These are phyloP conservation scores for Aspergillus heteromorphus DNA, from an alignment of 495 filamentous ascomycete genomes.

Conservation along the genomic window DNA sequence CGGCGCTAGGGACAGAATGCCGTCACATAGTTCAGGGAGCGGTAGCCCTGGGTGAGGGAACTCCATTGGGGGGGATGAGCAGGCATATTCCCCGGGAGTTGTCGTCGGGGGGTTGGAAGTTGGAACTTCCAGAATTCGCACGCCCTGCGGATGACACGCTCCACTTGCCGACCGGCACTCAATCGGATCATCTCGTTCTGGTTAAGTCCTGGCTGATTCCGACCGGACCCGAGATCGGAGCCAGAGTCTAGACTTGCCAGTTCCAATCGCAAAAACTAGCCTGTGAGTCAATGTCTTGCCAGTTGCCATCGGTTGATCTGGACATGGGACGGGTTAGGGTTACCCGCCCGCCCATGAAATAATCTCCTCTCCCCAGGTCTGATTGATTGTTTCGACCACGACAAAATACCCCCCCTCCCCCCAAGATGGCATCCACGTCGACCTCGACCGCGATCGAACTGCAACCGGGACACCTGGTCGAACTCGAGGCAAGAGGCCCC, in stretches of 20 bases:
- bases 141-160: neutral
- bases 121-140: neutral
- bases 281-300: too few relatives aligned
- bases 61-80: neutral
- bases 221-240: neutral
- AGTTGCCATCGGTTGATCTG: too few relatives aligned
- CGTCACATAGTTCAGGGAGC: neutral
- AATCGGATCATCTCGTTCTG: neutral
- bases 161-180: neutral
- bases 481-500: neutral
- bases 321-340: too few relatives aligned
- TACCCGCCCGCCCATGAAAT: too few relatives aligned
- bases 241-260: too few relatives aligned
- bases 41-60: neutral
- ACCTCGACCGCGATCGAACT: constrained; percentile 7
- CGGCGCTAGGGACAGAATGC: neutral
- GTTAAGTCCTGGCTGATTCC: neutral
- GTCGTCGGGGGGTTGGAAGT: too few relatives aligned
- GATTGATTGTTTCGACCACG: neutral
- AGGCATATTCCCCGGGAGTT: neutral
- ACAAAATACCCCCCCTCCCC: neutral
- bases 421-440: neutral
- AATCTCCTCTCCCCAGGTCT: too few relatives aligned
- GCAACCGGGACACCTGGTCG: neutral
- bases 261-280: too few relatives aligned